Evolutionary conservation across 2,329 filamentous ascomycete genomes (phyloP), one percentile per base, ranked within the genome.

Genomic region (Fusarium sp.): DNA sequence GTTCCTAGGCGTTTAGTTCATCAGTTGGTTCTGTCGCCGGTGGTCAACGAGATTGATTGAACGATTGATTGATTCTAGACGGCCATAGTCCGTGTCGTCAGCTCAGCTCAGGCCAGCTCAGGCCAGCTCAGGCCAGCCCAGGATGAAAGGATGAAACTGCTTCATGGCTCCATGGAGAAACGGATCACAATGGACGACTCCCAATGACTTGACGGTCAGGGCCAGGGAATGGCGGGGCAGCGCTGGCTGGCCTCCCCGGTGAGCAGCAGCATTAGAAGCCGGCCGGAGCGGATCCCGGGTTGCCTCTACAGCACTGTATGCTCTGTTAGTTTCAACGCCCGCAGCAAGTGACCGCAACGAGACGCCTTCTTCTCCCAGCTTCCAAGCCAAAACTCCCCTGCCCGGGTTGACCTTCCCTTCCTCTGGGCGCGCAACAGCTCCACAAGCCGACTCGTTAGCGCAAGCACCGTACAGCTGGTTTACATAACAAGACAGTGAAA

Each of bases 251-350:
- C 45, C 22, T 29, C 47, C 47, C 47, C 27, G 64, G 47, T 52
- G 47, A 52, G 47, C 22, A 45, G n/a, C 36, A 40, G 58, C 45
- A 31, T 22, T 20, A 14, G 29, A 31, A 35, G 29, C n/a, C 22
- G 63, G 71, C 68, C 71, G 71, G 71, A 33, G 61, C 71, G 64
- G 71, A 72, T 68, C 71, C 71, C 27, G 27, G 47, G 47, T 20
- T 8, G 14, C 16, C 27, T 52, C 50, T 56, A 33, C 52, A 35
- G 29, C 29, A 31, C 52, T n/a, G 27, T 50, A 29, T 29, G 22
- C 45, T 50, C 45, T 50, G 45, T 29, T 18, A 47, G 42, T 47
- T 27, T 50, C 45, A 50, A 50, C 45, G 45, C 45, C 45, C 45
- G 45, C 45, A 50, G 22, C 25, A 47, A 29, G 22, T 52, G 47